Evolutionary conservation across 176 grass and related monocot species (phyloP), one percentile per base, ranked within the genome.

Genomic region (Eragrostis curvula): DNA sequence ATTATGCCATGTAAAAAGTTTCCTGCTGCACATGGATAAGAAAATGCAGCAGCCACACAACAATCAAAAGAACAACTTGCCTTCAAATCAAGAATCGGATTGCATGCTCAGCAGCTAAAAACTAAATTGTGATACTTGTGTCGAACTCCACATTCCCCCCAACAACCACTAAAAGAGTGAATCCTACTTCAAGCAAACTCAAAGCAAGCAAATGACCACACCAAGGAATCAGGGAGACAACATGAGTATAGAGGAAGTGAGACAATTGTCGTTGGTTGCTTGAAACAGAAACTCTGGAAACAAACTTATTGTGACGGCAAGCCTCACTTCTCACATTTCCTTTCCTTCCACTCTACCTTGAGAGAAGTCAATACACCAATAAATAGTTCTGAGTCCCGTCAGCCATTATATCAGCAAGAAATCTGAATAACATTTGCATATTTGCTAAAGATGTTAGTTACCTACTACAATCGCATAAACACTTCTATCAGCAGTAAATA

Each of bases 131-230:
- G 25, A 57, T 53, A 63, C 55, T 70, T 28, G 63, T 51, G 45
- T 77, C 56, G n/a, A 81, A 85, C 36, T 64, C 8, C 9, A n/a
- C 29, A 47, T 65, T 36, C 24, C 8, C 47, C 66, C 57, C 66
- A 82, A 87, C 27, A 70, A 77, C 81, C 27, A 83, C 46, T 45
- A 20, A 51, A 46, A 83, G 71, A 70, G 69, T 85, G 83, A 85
- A 74, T 43, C 69, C n/a, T 27, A 81, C 81, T 70, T 81, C 63
- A 93, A 93, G 57, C 18, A 43, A 85, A 5, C 44, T 84, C 29
- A 11, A 87, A 65, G 64, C 55, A 81, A 93, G 73, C 60, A 40
- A 60, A 46, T 49, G 50, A 21, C 42, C 5, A 61, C 47, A 67
- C 56, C 45, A 64, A 82, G 5, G 77, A 83, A 20, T 74, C 40